A percentile compares a stretch with the other conserved stretches of the same genome.
These are phyloP conservation scores for Orbilia blumenaviensis DNA, from an alignment of 2,329 filamentous ascomycete genomes.

Conservation along the genomic window DNA sequence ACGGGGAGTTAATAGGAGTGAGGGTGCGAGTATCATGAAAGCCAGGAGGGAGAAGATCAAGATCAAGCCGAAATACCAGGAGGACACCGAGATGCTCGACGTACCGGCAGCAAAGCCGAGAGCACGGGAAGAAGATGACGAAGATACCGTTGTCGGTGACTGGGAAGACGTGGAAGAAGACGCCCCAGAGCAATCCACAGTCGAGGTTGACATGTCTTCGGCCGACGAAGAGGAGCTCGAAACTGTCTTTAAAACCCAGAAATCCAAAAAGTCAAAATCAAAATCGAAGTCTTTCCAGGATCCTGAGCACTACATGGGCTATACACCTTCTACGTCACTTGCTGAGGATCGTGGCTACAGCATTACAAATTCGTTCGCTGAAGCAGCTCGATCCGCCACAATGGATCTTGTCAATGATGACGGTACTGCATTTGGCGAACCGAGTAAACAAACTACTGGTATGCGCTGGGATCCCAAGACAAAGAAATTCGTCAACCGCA, in stretches of 20 bases:
- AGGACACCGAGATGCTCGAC: constrained; percentile 60
- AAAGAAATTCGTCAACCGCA: constrained; percentile 90
- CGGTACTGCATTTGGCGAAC: constrained; percentile 75
- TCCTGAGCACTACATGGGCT: constrained; percentile 94
- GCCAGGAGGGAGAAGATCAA: constrained; percentile 74
- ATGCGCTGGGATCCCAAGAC: constrained; percentile 98
- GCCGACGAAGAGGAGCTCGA: constrained; percentile 73
- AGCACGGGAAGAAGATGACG: constrained; percentile 61
- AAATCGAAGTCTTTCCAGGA: constrained; percentile 77
- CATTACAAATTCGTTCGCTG: constrained; percentile 86
- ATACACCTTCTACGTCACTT: constrained; percentile 82
- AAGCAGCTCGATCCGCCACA: constrained; percentile 82
- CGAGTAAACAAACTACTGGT: constrained; percentile 71
- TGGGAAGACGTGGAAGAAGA: constrained; percentile 61
- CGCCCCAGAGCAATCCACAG: constrained; percentile 10
- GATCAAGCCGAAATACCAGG: constrained; percentile 63
- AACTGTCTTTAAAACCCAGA: constrained; percentile 68
- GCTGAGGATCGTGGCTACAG: constrained; percentile 93
- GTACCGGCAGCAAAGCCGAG: constrained; percentile 56
- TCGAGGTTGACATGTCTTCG: constrained; percentile 66
- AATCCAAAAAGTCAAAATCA: constrained; percentile 65
- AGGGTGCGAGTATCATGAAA: constrained; percentile 79
- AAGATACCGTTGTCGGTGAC: constrained; percentile 58
- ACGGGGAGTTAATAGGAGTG: constrained; percentile 71
- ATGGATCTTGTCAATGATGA: constrained; percentile 97